Evolutionary conservation across 768 basidiomycete species (phyloP).

Genomic region (Boletus insuetus): DNA sequence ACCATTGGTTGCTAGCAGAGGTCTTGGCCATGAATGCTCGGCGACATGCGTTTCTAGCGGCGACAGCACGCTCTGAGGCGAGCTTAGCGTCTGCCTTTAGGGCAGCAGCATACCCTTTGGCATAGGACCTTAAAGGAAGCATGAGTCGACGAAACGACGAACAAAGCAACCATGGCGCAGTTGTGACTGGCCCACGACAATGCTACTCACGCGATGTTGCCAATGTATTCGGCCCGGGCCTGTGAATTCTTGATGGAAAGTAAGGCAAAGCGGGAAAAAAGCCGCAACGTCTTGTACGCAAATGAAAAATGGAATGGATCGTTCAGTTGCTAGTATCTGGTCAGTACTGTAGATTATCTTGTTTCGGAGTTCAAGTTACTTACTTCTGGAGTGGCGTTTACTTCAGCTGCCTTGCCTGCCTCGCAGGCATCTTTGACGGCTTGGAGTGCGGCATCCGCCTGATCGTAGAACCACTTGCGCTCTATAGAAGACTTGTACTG

Average conservation of each 20-base stretch:
- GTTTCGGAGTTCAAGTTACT: not conserved
- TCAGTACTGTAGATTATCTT: not conserved
- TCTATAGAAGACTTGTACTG: not conserved
- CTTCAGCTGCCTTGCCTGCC: not conserved
- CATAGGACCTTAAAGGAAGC: not conserved
- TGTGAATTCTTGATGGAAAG: not conserved
- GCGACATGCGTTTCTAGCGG: not conserved
- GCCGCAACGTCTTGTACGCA: not conserved
- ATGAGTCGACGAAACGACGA: not conserved
- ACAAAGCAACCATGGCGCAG: too few species aligned
- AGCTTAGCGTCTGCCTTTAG: not conserved
- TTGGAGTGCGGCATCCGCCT: not conserved
- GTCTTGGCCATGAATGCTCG: not conserved
- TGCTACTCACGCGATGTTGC: not conserved
- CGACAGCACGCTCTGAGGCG: not conserved
- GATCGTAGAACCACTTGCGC: not conserved
- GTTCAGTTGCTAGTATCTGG: not conserved
- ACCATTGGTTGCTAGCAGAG: not conserved
- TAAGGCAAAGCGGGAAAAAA: not conserved
- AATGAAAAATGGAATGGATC: not conserved
- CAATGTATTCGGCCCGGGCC: not conserved
- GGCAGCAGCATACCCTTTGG: not conserved
- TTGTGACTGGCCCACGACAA: too few species aligned
- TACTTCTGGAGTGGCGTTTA: not conserved
- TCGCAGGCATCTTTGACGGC: not conserved